Evolutionary conservation across 192 early-diverging fungal species (phyloP).

Genomic region (Pilaira anomala): DNA sequence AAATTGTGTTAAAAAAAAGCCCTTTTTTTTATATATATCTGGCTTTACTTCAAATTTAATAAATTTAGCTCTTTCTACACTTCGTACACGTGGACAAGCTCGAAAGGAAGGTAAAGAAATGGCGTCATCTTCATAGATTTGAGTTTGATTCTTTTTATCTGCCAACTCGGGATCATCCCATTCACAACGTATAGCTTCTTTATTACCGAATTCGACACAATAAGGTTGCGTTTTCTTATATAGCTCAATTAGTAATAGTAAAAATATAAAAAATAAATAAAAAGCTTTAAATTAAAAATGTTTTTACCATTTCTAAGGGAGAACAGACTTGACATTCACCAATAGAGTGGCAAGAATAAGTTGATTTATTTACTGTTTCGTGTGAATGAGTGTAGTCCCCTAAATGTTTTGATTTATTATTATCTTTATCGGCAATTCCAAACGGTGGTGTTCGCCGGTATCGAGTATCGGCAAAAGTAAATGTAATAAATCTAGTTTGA

Average conservation of each 20-base stretch:
- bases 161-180: constrained; percentile 26
- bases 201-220: constrained; percentile 39
- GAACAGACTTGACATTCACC: constrained; percentile 37
- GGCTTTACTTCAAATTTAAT: constrained; percentile 30
- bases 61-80: constrained; percentile 23
- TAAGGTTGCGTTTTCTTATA: constrained; percentile 37
- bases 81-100: constrained; percentile 31
- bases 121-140: constrained; percentile 24
- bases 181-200: constrained; percentile 32
- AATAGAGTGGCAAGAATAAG: constrained; percentile 30
- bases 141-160: constrained; percentile 15
- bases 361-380: constrained; percentile 19
- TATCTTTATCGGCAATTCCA: background rate
- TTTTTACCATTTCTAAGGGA: constrained; percentile 34
- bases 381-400: constrained; percentile 33
- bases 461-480: constrained; percentile 4
- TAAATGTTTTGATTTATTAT: background rate
- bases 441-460: constrained; percentile 21
- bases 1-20: background rate
- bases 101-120: constrained; percentile 28
- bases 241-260: background rate
- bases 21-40: background rate
- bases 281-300: background rate
- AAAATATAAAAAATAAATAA: background rate
- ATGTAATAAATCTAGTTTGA: too few species aligned